phyloP scores from a whole-genome alignment of 1,284 basidiomycete species.

The Exobasidium cylindrosporum region DNA sequence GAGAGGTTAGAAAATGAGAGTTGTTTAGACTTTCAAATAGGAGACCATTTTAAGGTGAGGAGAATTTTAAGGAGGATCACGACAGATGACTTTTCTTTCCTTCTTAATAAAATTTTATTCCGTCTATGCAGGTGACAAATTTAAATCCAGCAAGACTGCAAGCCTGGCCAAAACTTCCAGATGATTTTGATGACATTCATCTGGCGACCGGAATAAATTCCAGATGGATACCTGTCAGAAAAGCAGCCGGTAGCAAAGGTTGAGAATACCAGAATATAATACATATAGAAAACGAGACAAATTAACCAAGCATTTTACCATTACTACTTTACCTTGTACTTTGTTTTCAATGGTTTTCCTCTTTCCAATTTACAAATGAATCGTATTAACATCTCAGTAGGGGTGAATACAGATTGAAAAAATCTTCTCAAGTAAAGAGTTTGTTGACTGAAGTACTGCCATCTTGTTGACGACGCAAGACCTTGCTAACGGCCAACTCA shows the following conservation, averaged over 20 bases:
- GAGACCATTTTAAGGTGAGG: neutral
- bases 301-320: no score
- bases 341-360: no score
- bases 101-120: neutral
- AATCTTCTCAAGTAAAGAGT: constrained; percentile 37
- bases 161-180: neutral
- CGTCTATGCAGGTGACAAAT: neutral
- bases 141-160: neutral
- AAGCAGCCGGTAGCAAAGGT: no score
- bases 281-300: no score
- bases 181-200: neutral
- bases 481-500: constrained; percentile 94
- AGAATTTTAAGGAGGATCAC: neutral
- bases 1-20: neutral
- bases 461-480: constrained; percentile 58
- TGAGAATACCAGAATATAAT: no score
- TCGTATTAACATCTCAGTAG: no score
- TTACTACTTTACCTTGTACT: no score
- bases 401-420: neutral
- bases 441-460: constrained; percentile 54
- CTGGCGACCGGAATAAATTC: neutral
- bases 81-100: neutral
- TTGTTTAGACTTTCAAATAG: neutral
- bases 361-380: no score
- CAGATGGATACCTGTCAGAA: no score